phyloP scores from a whole-genome alignment of 495 filamentous ascomycete genomes.

The Xylaria curta region DNA sequence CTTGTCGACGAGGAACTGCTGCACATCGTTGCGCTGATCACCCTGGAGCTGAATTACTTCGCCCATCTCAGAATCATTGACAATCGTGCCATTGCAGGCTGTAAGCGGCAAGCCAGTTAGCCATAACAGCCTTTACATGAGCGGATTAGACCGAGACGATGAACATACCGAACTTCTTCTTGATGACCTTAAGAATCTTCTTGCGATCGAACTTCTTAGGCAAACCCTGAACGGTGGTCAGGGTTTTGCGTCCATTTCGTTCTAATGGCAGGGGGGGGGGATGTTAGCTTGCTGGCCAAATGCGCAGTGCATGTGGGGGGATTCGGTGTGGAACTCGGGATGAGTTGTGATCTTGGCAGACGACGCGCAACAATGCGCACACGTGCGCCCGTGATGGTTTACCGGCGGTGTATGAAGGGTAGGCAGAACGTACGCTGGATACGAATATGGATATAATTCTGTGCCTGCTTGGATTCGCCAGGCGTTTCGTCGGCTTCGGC shows the following conservation, averaged over 20 bases:
- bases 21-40: slow-evolving; percentile 97
- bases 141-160: neutral
- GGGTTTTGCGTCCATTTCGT: slow-evolving; percentile 99
- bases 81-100: slow-evolving; percentile 99
- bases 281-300: slow-evolving; percentile 28
- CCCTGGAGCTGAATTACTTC: slow-evolving; percentile 99
- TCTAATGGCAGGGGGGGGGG: slow-evolving; percentile 59
- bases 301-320: slow-evolving; percentile 6
- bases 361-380: slow-evolving; percentile 15
- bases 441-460: slow-evolving; percentile 99
- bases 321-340: slow-evolving; percentile 12
- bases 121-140: neutral
- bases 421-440: slow-evolving; percentile 87
- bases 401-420: neutral
- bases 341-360: neutral
- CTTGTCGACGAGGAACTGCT: slow-evolving; percentile 95
- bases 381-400: slow-evolving; percentile 22
- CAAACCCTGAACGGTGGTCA: slow-evolving; percentile 98
- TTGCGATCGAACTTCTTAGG: slow-evolving; percentile 98
- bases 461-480: slow-evolving; percentile 84
- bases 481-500: slow-evolving; percentile 99
- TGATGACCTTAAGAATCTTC: slow-evolving; percentile 99
- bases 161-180: slow-evolving; percentile 95
- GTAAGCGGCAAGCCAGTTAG: slow-evolving; percentile 27
- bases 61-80: slow-evolving; percentile 95